Percentiles rank a stretch among this genome's conserved stretches.
phyloP scores from a whole-genome alignment of 495 filamentous ascomycete species.

The Podospora pseudoanserina region DNA sequence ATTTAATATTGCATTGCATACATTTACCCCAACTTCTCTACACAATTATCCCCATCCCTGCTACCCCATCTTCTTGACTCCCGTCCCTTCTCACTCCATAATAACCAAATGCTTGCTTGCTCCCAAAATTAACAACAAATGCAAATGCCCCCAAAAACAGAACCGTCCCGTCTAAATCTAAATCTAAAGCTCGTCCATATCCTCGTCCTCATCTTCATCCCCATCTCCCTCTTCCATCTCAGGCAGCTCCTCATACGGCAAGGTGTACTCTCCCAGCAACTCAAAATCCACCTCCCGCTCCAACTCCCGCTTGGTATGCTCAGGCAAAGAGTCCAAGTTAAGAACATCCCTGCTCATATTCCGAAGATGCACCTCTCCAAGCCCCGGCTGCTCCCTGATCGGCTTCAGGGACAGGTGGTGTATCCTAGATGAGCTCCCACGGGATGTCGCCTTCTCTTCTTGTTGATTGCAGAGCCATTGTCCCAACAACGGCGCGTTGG shows the following conservation, averaged over 20 bases:
- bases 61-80: too few species aligned
- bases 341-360: background rate
- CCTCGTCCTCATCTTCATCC: constrained; percentile 14
- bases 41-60: too few species aligned
- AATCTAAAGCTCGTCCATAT: background rate
- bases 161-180: too few species aligned
- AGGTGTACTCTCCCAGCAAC: constrained; percentile 12
- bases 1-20: too few species aligned
- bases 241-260: background rate
- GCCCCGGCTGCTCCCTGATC: background rate
- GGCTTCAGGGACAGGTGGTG: background rate
- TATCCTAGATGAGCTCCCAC: background rate
- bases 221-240: constrained; percentile 11
- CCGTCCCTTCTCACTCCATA: too few species aligned
- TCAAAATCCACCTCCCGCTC: constrained; percentile 15
- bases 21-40: too few species aligned
- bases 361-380: background rate
- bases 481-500: constrained; percentile 32
- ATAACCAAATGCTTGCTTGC: background rate
- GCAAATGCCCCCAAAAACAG: background rate
- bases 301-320: constrained; percentile 18
- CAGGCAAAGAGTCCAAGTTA: constrained; percentile 6
- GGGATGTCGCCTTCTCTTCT: constrained; percentile 17
- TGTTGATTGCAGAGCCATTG: constrained; percentile 29
- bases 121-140: background rate